phyloP scores from a whole-genome alignment of 805 yeast genomes.

The Zygoascus ofunaensis region DNA sequence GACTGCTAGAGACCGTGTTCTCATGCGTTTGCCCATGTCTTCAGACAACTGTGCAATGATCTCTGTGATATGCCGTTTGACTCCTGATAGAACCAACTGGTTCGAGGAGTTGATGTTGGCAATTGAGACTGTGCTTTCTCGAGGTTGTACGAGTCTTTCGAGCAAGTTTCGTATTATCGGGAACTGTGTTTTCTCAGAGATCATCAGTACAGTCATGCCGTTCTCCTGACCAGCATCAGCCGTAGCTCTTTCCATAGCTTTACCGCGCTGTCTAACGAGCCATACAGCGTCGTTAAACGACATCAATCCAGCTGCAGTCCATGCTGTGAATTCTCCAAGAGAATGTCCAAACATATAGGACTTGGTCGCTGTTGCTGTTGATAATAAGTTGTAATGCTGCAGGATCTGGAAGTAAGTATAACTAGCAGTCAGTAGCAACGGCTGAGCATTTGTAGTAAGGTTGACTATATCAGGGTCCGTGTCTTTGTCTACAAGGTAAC shows the following conservation, averaged over 20 bases:
- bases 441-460: constrained; percentile 44
- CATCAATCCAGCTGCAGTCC: constrained; percentile 31
- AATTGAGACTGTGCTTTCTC: constrained; percentile 25
- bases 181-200: neutral
- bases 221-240: neutral
- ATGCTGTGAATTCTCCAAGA: constrained; percentile 43
- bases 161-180: neutral
- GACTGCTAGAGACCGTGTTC: constrained; percentile 6
- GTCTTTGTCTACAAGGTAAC: constrained; percentile 11
- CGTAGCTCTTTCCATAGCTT: constrained; percentile 36
- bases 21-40: constrained; percentile 9
- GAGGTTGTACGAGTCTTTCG: neutral
- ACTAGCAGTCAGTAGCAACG: constrained; percentile 41
- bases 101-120: constrained; percentile 39
- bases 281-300: constrained; percentile 31
- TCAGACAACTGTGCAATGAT: constrained; percentile 20
- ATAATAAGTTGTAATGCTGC: constrained; percentile 14
- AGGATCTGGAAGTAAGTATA: constrained; percentile 26
- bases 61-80: constrained; percentile 20
- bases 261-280: constrained; percentile 39
- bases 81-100: constrained; percentile 41
- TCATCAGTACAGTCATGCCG: constrained; percentile 13
- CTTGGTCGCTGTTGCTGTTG: constrained; percentile 12
- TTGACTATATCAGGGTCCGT: constrained; percentile 13
- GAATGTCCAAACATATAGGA: constrained; percentile 39